phyloP scores from a whole-genome alignment of 202 grass and related monocot species.

The Schoenoplectus triqueter region DNA sequence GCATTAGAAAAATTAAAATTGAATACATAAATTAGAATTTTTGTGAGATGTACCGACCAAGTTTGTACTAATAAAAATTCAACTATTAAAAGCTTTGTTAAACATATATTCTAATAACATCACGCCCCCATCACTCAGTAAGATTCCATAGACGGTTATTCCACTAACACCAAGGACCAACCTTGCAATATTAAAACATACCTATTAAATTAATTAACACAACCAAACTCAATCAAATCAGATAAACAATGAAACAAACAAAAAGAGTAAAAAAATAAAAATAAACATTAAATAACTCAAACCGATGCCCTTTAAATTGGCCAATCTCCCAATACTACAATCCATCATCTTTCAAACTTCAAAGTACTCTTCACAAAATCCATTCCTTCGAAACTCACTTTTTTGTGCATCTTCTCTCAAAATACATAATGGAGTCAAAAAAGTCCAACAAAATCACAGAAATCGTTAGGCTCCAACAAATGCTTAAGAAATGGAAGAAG shows the following conservation, averaged over 20 bases:
- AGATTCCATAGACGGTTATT: conserved; percentile 38
- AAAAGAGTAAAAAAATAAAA: neutral
- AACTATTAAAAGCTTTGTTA: neutral
- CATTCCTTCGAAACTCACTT: conserved; percentile 24
- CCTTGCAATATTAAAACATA: conserved; percentile 16
- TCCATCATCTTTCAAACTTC: neutral
- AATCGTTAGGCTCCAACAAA: conserved; percentile 80
- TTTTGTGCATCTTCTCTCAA: conserved; percentile 4
- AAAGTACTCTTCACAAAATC: conserved; percentile 25
- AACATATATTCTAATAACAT: conserved; percentile 14
- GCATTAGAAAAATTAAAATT: neutral
- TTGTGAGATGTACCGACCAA: neutral
- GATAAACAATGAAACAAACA: conserved; percentile 14
- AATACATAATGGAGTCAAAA: conserved; percentile 59
- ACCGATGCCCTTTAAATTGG: conserved; percentile 39
- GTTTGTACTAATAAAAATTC: neutral
- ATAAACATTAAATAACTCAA: conserved; percentile 39
- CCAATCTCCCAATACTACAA: conserved; percentile 32
- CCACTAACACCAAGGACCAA: conserved; percentile 31
- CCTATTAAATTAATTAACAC: conserved; percentile 22
- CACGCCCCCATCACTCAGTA: conserved; percentile 20
- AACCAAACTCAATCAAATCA: conserved; percentile 33
- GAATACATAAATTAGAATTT: no score
- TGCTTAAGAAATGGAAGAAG: conserved; percentile 98
- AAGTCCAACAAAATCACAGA: conserved; percentile 97